These are phyloP conservation scores for Yamadazyma oceani DNA, from an alignment of 1,139 yeast species.

Conservation along the genomic window DNA sequence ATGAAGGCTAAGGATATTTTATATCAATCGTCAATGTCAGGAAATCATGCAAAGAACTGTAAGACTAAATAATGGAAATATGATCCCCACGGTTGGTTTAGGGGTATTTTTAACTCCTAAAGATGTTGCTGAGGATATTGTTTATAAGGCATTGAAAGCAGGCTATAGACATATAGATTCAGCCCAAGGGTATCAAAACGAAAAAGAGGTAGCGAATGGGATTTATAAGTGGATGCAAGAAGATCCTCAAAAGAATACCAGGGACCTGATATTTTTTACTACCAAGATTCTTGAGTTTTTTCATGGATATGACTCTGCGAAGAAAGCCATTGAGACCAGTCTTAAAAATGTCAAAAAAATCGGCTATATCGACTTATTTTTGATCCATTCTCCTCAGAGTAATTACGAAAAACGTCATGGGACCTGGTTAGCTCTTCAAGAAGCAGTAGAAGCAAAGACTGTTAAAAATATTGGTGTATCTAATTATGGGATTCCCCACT, in stretches of 20 bases:
- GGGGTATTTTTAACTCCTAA: constrained; percentile 34
- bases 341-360: constrained; percentile 17
- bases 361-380: constrained; percentile 48
- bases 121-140: constrained; percentile 26
- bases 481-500: constrained; percentile 58
- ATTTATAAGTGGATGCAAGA: constrained; percentile 20
- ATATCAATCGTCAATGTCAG: too few relatives aligned
- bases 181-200: constrained; percentile 54
- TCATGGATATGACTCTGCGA: constrained; percentile 23
- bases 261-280: constrained; percentile 39
- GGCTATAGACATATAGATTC: constrained; percentile 66
- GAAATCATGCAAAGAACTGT: not conserved
- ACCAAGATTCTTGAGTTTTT: constrained; percentile 65
- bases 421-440: constrained; percentile 44
- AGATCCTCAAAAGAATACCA: constrained; percentile 22
- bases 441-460: constrained; percentile 29
- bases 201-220: constrained; percentile 38
- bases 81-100: constrained; percentile 40
- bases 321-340: constrained; percentile 6
- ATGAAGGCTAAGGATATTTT: too few relatives aligned
- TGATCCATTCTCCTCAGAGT: constrained; percentile 40
- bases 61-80: constrained; percentile 19
- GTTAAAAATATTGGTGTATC: constrained; percentile 63
- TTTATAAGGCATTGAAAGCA: constrained; percentile 44
- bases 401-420: constrained; percentile 32